phyloP scores from a whole-genome alignment of 768 basidiomycete species.

The Mycena latifolia region DNA sequence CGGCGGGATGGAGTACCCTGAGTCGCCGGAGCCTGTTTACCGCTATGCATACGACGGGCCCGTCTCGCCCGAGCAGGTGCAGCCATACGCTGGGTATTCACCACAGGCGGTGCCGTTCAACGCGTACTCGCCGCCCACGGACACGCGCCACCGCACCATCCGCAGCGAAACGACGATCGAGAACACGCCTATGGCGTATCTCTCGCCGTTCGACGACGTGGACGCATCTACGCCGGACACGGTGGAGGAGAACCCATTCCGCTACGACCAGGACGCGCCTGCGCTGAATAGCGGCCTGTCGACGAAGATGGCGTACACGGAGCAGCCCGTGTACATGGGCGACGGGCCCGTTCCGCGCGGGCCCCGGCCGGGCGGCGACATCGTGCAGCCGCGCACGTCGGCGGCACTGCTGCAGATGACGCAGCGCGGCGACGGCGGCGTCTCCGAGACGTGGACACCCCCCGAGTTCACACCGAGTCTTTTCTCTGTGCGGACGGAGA shows the following conservation, averaged over 20 bases:
- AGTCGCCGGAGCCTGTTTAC: constrained; percentile 31
- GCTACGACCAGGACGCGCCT: constrained; percentile 23
- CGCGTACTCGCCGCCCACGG: no score
- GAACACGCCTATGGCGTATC: constrained; percentile 23
- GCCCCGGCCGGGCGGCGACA: no score
- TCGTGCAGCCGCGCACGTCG: constrained; percentile 23
- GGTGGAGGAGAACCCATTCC: constrained; percentile 29
- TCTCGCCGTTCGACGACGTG: constrained; percentile 9
- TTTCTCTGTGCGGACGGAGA: neutral
- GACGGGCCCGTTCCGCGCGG: constrained; percentile 21
- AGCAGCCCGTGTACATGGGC: constrained; percentile 21
- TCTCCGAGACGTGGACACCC: constrained; percentile 25
- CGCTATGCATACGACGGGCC: constrained; percentile 32
- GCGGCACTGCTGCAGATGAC: constrained; percentile 37
- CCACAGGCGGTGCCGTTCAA: constrained; percentile 7
- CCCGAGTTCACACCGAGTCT: constrained; percentile 34
- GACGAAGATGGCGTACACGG: neutral
- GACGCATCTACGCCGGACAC: constrained; percentile 20
- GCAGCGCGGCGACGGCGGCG: constrained; percentile 28
- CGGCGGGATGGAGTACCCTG: constrained; percentile 28
- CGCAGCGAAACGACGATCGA: no score
- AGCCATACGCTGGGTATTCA: neutral
- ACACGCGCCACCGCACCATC: no score
- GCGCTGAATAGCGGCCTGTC: constrained; percentile 7
- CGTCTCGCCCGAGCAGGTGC: constrained; percentile 19